Evolutionary conservation across 768 basidiomycete genomes (phyloP).

Genomic region (Hypholoma fasciculare): DNA sequence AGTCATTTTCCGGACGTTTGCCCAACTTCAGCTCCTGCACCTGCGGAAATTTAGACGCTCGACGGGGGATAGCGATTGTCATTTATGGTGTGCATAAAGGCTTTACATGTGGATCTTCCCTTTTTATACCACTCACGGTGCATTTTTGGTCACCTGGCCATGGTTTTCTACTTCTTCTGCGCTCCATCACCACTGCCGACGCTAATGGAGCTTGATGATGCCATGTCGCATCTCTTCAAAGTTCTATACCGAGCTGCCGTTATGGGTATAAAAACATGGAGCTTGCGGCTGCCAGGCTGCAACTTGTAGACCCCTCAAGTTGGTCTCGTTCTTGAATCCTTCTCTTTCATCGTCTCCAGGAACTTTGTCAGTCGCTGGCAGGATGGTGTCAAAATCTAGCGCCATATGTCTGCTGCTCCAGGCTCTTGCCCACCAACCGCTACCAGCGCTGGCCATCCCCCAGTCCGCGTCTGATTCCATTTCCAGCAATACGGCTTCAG

Average conservation of each 20-base stretch:
- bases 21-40: neutral
- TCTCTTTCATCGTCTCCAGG: too few relatives aligned
- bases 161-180: conserved; percentile 13
- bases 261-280: neutral
- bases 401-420: neutral
- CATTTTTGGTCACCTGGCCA: conserved; percentile 1
- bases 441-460: neutral
- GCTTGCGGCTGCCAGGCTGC: neutral
- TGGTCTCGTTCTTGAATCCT: neutral
- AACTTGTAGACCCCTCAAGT: neutral
- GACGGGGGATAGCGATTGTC: neutral
- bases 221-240: conserved; percentile 13
- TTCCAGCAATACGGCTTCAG: conserved; percentile 1
- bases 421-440: neutral
- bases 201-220: conserved; percentile 14
- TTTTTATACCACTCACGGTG: neutral
- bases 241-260: neutral
- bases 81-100: neutral
- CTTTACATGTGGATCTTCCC: neutral
- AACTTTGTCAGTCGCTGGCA: neutral
- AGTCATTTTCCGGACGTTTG: neutral
- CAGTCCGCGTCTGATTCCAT: conserved; percentile 1
- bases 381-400: neutral
- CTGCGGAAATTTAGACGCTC: neutral
- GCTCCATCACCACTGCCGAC: conserved; percentile 22